Base-by-base conservation (phyloP, 2,329 filamentous ascomycete genomes). In the Cercospora sesami region DNA sequence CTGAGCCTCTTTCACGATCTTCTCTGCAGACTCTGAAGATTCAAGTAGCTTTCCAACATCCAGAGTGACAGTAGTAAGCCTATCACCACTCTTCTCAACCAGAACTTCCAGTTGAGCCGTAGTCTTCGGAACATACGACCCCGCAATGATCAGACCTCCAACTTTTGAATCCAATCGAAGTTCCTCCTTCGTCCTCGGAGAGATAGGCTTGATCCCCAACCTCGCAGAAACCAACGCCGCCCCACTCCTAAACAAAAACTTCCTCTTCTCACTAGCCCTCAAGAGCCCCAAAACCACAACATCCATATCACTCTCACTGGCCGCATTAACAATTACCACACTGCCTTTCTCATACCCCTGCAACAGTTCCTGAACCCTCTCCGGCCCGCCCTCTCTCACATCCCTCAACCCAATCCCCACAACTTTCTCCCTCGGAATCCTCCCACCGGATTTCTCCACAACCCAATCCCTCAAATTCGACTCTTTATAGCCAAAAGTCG, bases 111-210 rank as follows among this genome's bases (percentile, higher is more conserved):
- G 75, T 65, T 88, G 86, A 0, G 83, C 81, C 0, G 86, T 88
- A 0, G 86, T 88, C 70, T 87, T 88, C 2, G 85, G 85, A 0
- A 88, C 85, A 55, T 88, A 87, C 0, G 84, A 86, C 0, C 86
- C 86, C 0, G 85, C 86, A 16, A 88, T 81, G 18, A 87, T 81
- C 0, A 88, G 73, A 0, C 85, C 86, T 0, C 86, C 86, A 0
- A 78, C 78, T 2, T 75, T 66, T 12, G 72, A 72, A 0, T 79
- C 71, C 18, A 79, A 69, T 23, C 72, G 69, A 0, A 87, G 76
- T 26, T 85, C 79, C 0, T 74, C 69, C 0, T 83, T 81, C 0
- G 84, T 81, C 10, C 87, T 81, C 0, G 86, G 85, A 0, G 82
- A 75, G 18, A 86, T 86, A 0, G 80, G 82, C 0, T 79, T 78